These are phyloP conservation scores for Trichoderma hamatum DNA, from an alignment of 2,329 filamentous ascomycete genomes.

Conservation along the genomic window DNA sequence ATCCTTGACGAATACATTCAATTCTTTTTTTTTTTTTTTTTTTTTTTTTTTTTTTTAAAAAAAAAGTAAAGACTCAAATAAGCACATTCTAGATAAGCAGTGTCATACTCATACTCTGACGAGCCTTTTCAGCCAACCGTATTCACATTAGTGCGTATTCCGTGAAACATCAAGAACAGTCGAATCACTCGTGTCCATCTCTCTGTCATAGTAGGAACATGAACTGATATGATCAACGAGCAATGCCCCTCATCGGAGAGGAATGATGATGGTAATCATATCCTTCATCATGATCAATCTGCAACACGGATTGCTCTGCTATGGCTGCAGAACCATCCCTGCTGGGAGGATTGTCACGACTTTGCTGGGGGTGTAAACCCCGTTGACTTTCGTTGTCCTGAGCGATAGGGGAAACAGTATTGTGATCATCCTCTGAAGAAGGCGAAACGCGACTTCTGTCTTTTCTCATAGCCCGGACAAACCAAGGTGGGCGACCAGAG, in stretches of 20 bases:
- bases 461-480: constrained; percentile 45
- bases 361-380: constrained; percentile 8
- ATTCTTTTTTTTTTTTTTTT: no score
- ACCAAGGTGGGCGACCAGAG: constrained; percentile 51
- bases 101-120: neutral
- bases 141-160: neutral
- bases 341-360: constrained; percentile 28
- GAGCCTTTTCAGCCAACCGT: neutral
- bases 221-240: neutral
- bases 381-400: constrained; percentile 27
- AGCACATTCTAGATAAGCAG: neutral
- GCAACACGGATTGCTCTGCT: constrained; percentile 28
- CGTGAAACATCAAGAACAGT: neutral
- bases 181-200: neutral
- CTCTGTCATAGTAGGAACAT: neutral
- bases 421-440: neutral
- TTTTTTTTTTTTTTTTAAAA: no score
- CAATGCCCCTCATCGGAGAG: constrained; percentile 7
- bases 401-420: neutral
- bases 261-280: neutral
- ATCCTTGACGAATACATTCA: neutral
- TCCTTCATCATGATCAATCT: constrained; percentile 31
- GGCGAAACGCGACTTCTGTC: constrained; percentile 6
- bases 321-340: constrained; percentile 32
- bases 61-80: neutral